phyloP scores from a whole-genome alignment of 805 yeast genomes.

The Lipomyces orientalis region DNA sequence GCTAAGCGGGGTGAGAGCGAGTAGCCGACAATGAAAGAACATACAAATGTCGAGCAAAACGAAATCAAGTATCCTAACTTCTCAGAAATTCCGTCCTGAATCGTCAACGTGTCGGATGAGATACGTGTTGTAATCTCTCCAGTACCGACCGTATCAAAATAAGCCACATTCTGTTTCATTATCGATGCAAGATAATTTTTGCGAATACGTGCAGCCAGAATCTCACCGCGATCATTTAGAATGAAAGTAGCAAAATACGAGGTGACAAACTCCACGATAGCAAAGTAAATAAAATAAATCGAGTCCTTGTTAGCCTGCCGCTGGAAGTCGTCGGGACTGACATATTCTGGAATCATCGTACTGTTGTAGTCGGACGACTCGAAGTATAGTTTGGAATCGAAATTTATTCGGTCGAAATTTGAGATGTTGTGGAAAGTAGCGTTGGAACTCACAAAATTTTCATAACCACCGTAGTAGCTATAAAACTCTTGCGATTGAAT shows the following conservation, averaged over 20 bases:
- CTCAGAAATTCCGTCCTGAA: slow-evolving; percentile 53
- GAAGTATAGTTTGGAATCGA: slow-evolving; percentile 13
- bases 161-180: slow-evolving; percentile 51
- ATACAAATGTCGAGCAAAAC: slow-evolving; percentile 49
- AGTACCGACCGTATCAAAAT: slow-evolving; percentile 52
- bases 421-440: slow-evolving; percentile 4
- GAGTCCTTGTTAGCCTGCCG: slow-evolving; percentile 45
- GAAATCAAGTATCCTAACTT: slow-evolving; percentile 49
- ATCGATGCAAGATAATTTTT: slow-evolving; percentile 46
- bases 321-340: slow-evolving; percentile 43
- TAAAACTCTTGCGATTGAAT: slow-evolving; percentile 37
- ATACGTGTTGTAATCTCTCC: slow-evolving; percentile 53
- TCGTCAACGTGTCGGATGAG: slow-evolving; percentile 49
- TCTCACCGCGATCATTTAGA: slow-evolving; percentile 50
- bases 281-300: slow-evolving; percentile 50
- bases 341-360: slow-evolving; percentile 32
- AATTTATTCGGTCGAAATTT: slow-evolving; percentile 9
- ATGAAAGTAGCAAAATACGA: slow-evolving; percentile 46
- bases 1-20: slow-evolving; percentile 49
- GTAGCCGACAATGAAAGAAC: slow-evolving; percentile 49
- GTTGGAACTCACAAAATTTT: slow-evolving; percentile 21
- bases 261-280: slow-evolving; percentile 43
- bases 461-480: slow-evolving; percentile 33
- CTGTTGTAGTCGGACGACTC: slow-evolving; percentile 21
- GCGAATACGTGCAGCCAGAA: slow-evolving; percentile 50